Percentiles rank a stretch among this genome's conserved stretches.
phyloP scores from a whole-genome alignment of 2,329 filamentous ascomycete species.

The Emergomyces pasteurianus region DNA sequence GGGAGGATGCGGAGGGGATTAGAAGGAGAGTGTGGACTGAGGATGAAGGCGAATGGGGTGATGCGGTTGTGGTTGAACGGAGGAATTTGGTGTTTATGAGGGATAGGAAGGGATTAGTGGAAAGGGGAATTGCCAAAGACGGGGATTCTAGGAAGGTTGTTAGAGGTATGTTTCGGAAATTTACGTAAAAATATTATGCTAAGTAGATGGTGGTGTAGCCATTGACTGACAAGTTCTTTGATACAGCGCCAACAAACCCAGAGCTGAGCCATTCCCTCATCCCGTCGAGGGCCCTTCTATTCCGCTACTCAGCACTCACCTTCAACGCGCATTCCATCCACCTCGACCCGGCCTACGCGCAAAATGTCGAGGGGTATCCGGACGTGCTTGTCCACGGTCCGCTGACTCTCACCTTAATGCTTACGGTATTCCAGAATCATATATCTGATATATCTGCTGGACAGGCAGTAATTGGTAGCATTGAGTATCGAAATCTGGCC shows the following conservation, averaged over 20 bases:
- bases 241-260: slow-evolving; percentile 37
- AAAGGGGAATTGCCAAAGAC: slow-evolving; percentile 18
- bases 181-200: not conserved
- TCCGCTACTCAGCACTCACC: slow-evolving; percentile 80
- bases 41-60: slow-evolving; percentile 30
- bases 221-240: slow-evolving; percentile 11
- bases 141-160: slow-evolving; percentile 19
- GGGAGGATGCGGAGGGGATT: slow-evolving; percentile 23
- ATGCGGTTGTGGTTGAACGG: slow-evolving; percentile 43
- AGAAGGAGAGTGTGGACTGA: slow-evolving; percentile 33
- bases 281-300: slow-evolving; percentile 62
- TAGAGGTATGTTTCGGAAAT: slow-evolving; percentile 21
- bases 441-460: slow-evolving; percentile 22
- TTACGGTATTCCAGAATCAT: slow-evolving; percentile 53
- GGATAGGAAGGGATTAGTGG: slow-evolving; percentile 31
- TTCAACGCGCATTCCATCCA: slow-evolving; percentile 92
- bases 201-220: no score
- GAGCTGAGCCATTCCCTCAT: slow-evolving; percentile 48
- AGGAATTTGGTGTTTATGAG: slow-evolving; percentile 55
- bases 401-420: slow-evolving; percentile 63
- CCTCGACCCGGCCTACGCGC: slow-evolving; percentile 60
- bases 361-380: slow-evolving; percentile 59
- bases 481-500: slow-evolving; percentile 71
- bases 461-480: slow-evolving; percentile 35
- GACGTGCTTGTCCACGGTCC: slow-evolving; percentile 79